Base-by-base conservation (phyloP, 2,329 filamentous ascomycete genomes). In the Pseudogymnoascus sp. region DNA sequence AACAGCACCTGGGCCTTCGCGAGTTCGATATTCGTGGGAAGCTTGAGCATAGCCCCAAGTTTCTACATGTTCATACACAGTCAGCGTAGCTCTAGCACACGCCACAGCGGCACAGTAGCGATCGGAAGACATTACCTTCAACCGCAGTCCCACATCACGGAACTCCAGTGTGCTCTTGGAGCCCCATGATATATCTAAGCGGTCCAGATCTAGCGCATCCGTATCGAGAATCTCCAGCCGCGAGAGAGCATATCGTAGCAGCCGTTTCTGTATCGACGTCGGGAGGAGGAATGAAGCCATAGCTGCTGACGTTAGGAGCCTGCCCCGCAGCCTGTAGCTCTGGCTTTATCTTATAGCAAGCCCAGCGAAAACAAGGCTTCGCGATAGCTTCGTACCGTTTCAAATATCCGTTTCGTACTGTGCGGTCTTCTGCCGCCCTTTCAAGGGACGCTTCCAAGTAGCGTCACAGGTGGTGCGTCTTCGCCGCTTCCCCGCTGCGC, bases 211-310 rank as follows among this genome's bases (percentile, higher is more conserved):
- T 67, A 97, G 79, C 11, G 89, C 87, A 72, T 95, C 89, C 63
- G 91, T 89, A 71, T 97, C 94, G 64, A 99, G 84, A 62, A 97
- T 81, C 69, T 96, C 92, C 64, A 96, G 81, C 63, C 88, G 86
- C 23, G 89, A 88, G 42, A 99, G 80, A 59, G 88, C 91, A 78
- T 94, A 96, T 68, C 91, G 88, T 67, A 97, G 83, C 70, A 97
- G 82, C 74, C 89, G 87, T 82, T 94, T 96, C 77, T 92, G 90
- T 80, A 96, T 91, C 68, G 85, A 90, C 66, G 91, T 71, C 16
- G 67, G 65, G 36, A 68, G 67, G n/a, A 74, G 68, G 62, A 72
- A 73, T 61, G 71, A 73, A 55, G 71, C 69, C 72, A 74, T 74
- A 42, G 55, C 38, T 16, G 58, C 35, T 11, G 58, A 39, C 25